Evolutionary conservation across 2,329 filamentous ascomycete species (phyloP), one percentile per base, ranked within the genome.

Genomic region (Fusarium musae): DNA sequence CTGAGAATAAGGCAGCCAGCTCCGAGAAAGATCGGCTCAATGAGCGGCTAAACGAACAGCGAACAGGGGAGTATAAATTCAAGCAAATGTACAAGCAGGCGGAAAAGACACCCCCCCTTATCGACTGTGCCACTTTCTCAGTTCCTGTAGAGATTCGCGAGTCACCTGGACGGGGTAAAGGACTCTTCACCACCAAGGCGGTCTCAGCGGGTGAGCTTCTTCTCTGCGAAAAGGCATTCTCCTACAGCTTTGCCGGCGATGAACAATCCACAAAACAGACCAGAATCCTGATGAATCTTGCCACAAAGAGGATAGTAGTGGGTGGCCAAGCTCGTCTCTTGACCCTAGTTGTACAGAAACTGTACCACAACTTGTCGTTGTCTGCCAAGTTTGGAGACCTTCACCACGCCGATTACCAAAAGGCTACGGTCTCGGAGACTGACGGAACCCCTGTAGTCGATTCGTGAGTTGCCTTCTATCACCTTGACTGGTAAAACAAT

Each of bases 201-300:
- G 43, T 63, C 32, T 42, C 23, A 2, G 36, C 54, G 0, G 60
- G 60, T 9, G 54, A 60, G 5, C 54, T 60, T 40, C 36, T 63
- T 13, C 60, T 63, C 7, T 63, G 54, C 19, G 28, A 63, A 26
- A 63, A 63, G 39, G 60, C 60, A 4, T 63, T 63, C 19, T 23
- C 36, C 5, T 63, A 60, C 23, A 59, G 54, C 21, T 59, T 59
- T 37, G 21, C 32, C 2, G 54, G 39, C 5, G 28, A 47, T 23
- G 11, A 49, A 3, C 1, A 49, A 23, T 59, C 43, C n/a, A 49
- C 19, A 26, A 58, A 28, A 2, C 36, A 47, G 36, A 46, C 28
- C 36, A 59, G 21, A 9, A 30, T 63, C 5, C 21, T 60, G 11
- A 63, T 63, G 36, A 63, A 63, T 10, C 39, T 63, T 46, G 16